These are phyloP conservation scores for Edaphochlamys debaryana DNA, from an alignment of 139 green algal genomes.

Conservation along the genomic window DNA sequence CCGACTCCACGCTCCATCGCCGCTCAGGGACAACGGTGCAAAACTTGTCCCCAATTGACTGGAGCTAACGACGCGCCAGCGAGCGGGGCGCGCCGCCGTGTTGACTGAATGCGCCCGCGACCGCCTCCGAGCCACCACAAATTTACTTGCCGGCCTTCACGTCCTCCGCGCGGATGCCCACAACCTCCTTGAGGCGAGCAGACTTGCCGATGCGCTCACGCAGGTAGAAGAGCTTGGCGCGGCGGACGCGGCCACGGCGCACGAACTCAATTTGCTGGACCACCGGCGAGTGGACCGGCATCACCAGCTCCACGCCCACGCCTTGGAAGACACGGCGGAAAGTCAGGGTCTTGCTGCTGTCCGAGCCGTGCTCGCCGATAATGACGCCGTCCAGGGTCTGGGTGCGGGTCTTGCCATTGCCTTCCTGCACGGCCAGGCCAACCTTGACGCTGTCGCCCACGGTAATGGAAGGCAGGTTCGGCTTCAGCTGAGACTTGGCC, in stretches of 20 bases:
- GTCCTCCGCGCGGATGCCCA: slow-evolving; percentile 36
- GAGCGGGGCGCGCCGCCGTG: no score
- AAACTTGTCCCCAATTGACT: no score
- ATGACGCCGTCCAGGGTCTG: slow-evolving; percentile 66
- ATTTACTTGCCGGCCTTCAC: slow-evolving; percentile 11
- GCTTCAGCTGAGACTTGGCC: slow-evolving; percentile 20
- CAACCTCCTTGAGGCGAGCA: slow-evolving; percentile 61
- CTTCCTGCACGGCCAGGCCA: slow-evolving; percentile 57
- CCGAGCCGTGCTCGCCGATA: slow-evolving; percentile 57
- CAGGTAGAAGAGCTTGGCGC: slow-evolving; percentile 78
- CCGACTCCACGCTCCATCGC: no score
- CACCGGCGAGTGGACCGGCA: slow-evolving; percentile 58
- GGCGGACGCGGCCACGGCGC: slow-evolving; percentile 58
- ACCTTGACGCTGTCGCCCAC: slow-evolving; percentile 66
- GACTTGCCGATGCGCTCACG: slow-evolving; percentile 66
- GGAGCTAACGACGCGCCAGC: no score
- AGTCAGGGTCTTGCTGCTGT: slow-evolving; percentile 56
- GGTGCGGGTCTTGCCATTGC: slow-evolving; percentile 59
- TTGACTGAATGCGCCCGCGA: no score
- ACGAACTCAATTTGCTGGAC: slow-evolving; percentile 56
- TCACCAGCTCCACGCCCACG: slow-evolving; percentile 65
- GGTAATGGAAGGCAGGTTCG: slow-evolving; percentile 24
- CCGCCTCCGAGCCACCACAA: no score
- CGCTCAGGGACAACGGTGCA: no score
- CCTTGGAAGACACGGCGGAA: slow-evolving; percentile 63